Base-by-base conservation (phyloP, 192 early-diverging fungal genomes). In the Coemansia aciculifera region DNA sequence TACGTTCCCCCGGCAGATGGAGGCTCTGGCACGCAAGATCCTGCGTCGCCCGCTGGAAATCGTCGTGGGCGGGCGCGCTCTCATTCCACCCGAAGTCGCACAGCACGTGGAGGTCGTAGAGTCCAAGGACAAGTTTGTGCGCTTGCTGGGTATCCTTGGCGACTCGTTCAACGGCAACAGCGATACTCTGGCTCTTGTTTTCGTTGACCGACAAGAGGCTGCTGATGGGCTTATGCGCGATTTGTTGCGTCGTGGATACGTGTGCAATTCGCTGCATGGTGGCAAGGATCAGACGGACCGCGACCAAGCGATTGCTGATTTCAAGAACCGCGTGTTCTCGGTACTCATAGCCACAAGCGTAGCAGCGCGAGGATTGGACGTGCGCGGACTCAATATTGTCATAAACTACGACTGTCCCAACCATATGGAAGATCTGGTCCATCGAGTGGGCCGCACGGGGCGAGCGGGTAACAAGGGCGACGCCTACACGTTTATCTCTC, bases 371-470 rank as follows among this genome's bases (percentile, higher is more conserved):
- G 97, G 96, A 9, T 71, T 99, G 48, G 97, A 98, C 72, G 96
- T 98, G 12, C 96, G 96, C 65, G 89, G 95, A 12, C 81, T 98
- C 2, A 96, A 92, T 51, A 78, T 94, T 27, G 97, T 99, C 6
- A 85, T 98, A 56, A 99, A 99, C 77, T 98, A 92, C 67, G 98
- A 99, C 66, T 92, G 93, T 51, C 98, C 98, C 9, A 95, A 96
- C 80, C 94, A 99, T 62, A 92, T 95, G 88, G 98, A 99, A 67
- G 98, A 99, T 60, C 94, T 98, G 78, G 94, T 99, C 2, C 98
- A 99, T 79, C 94, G 98, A 46, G 95, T 97, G 17, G 98, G 98
- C 6, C 87, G 98, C 40, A 99, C 98, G 0, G 98, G 98, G 37
- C 91, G 98, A 49, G 98, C 98, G 0, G 98, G 98, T 56, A 95